Evolutionary conservation across 1,284 basidiomycete species (phyloP), one percentile per base, ranked within the genome.

Genomic region (Microbotryum intermedium): DNA sequence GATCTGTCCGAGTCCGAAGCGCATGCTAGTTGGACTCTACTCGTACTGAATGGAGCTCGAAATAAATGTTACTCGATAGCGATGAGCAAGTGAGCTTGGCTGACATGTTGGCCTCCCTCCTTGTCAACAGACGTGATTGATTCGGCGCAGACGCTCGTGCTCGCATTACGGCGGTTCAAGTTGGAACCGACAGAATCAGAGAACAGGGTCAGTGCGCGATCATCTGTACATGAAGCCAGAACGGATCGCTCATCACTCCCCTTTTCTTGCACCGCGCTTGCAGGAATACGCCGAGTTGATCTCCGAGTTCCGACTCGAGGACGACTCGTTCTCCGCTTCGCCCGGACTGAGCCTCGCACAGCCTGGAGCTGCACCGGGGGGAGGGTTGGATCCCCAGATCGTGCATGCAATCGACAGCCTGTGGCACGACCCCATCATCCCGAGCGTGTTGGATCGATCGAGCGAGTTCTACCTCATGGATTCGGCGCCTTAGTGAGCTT

Each of bases 401-500:
- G 75, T 73, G 8, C 56, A 65, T 45, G 70, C 72, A n/a, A 74
- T 77, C 49, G 72, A 74, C 53, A 69, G 70, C 23, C 65, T 97
- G 6, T 94, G 91, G 90, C 83, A 87, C 66, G 94, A 98, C 75
- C 87, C 90, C 8, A 84, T 91, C 69, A 91, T 97, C 39, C 82
- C 85, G 0, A 81, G 81, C 58, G 81, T 97, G 29, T 85, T 97
- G 82, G 90, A 95, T 70, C 84, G 88, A 64, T 81, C 81, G 45
- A 87, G 82, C 73, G 86, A 95, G 65, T 97, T 97, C 72, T 97
- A 97, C 74, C 78, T 97, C 21, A 97, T 97, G 93, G 94, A 97
- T 75, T 91, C 85, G 53, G 93, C 93, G 0, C 80, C 81, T 49
- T 97, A 97, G 87, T 91, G 69, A 72, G 87, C 82, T 30, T n/a